phyloP scores from a whole-genome alignment of 768 basidiomycete genomes.

The Russula sp. region DNA sequence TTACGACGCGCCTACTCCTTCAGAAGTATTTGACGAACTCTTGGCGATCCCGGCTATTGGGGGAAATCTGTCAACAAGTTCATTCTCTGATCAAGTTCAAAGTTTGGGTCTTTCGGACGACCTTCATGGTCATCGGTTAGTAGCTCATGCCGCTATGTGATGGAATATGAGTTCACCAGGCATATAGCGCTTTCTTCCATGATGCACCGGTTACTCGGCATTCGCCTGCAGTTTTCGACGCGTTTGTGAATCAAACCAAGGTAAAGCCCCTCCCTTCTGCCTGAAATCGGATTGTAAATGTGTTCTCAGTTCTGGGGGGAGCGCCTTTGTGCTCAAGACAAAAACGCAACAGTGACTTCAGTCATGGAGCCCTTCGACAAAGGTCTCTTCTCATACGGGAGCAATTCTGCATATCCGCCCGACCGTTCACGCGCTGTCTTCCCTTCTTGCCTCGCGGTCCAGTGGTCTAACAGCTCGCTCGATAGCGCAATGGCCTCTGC shows the following conservation, averaged over 20 bases:
- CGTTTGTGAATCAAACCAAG: slow-evolving; percentile 4
- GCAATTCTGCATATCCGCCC: slow-evolving; percentile 18
- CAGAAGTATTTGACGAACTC: slow-evolving; percentile 29
- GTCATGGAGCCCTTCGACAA: background rate
- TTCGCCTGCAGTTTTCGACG: slow-evolving; percentile 2
- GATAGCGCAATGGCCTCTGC: slow-evolving; percentile 46
- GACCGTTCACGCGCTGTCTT: slow-evolving; percentile 18
- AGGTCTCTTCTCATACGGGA: slow-evolving; percentile 3
- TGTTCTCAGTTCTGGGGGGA: slow-evolving; percentile 9
- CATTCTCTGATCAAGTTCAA: slow-evolving; percentile 2
- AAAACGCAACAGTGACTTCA: background rate
- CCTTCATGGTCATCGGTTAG: background rate
- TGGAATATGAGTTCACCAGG: background rate
- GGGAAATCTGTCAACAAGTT: slow-evolving; percentile 7
- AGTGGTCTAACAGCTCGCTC: slow-evolving; percentile 28
- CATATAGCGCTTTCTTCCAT: background rate
- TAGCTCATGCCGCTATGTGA: background rate
- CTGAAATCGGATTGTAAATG: background rate
- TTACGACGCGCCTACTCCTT: slow-evolving; percentile 29
- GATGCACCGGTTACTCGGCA: slow-evolving; percentile 6
- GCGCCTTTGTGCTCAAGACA: background rate
- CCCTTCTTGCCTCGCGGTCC: background rate
- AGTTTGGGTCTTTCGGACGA: background rate
- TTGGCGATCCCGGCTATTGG: slow-evolving; percentile 15
- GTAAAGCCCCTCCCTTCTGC: background rate